These are phyloP conservation scores for Suaeda aralocaspica DNA, from an alignment of 148 eudicot species.

Conservation along the genomic window DNA sequence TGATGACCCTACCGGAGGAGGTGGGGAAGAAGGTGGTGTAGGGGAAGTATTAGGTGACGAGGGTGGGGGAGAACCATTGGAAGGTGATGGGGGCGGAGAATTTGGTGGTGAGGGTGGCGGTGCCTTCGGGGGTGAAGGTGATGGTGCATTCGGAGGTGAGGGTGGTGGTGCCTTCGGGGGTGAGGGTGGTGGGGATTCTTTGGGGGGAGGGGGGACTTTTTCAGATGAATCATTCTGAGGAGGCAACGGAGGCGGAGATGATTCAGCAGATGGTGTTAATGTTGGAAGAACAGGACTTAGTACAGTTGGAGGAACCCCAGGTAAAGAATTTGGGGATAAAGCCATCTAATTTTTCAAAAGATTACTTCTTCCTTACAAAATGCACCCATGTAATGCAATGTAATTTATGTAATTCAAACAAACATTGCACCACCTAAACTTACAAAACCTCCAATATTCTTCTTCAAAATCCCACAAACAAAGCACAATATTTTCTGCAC, in stretches of 20 bases:
- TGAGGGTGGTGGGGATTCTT: slow-evolving; percentile 23
- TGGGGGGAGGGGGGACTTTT: slow-evolving; percentile 23
- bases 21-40: slow-evolving; percentile 21
- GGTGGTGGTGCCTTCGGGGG: slow-evolving; percentile 11
- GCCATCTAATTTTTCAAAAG: slow-evolving; percentile 46
- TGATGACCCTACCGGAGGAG: slow-evolving; percentile 2
- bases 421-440: slow-evolving; percentile 15
- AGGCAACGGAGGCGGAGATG: too few species aligned
- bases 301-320: slow-evolving; percentile 28
- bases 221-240: slow-evolving; percentile 14
- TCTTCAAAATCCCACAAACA: slow-evolving; percentile 16
- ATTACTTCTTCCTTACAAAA: slow-evolving; percentile 24
- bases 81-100: slow-evolving; percentile 21
- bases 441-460: slow-evolving; percentile 12
- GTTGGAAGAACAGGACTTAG: slow-evolving; percentile 15
- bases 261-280: background rate
- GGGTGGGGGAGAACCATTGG: background rate
- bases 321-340: slow-evolving; percentile 44
- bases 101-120: slow-evolving; percentile 17
- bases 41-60: slow-evolving; percentile 2
- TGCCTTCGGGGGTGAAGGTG: slow-evolving; percentile 9
- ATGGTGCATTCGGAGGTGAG: too few species aligned
- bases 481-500: slow-evolving; percentile 4
- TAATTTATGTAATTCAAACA: too few species aligned
- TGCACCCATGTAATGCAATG: slow-evolving; percentile 26